Base-by-base conservation (phyloP, 2,329 filamentous ascomycete species). In the Cordyceps cateniannulata region DNA sequence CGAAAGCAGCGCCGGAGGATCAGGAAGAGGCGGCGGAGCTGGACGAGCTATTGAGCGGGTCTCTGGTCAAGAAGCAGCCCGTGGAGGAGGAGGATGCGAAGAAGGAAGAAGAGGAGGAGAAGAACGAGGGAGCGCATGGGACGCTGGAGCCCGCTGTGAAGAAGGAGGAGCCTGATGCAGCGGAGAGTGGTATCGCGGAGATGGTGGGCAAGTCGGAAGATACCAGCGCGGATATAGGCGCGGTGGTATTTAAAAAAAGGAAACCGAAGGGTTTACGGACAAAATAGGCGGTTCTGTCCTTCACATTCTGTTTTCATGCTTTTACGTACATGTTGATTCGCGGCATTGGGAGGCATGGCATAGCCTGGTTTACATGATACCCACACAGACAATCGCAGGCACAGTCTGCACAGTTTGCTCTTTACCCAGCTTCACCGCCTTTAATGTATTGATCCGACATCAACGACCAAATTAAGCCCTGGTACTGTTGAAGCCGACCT, bases 221-320 rank as follows among this genome's bases (percentile, higher is more conserved):
- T 20, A 64, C 66, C 32, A 67, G 64, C 24, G 56, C 70, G 3
- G 69, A 77, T 12, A 78, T 82, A 3, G 51, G 59, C 22, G 77
- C 80, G 3, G 81, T 91, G 2, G 77, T 91, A 3, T 95, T 93
- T 74, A 93, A 93, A 75, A 93, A 92, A 76, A 79, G 90, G 59
- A 93, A 91, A 69, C 79, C 85, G 16, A 88, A 86, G 76, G 83
- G 80, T 55, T 78, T 86, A 40, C 81, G 85, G 22, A 48, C 49
- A 27, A 61, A 57, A 50, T 62, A 58, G 53, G 42, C 8, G 9
- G n/a, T 24, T 32, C 25, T 42, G n/a, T 53, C 5, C 2, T 32
- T 24, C 14, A 16, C 9, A 12, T 35, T 42, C 25, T 22, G 3
- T 18, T 47, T 10, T 22, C 7, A n/a, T n/a, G 3, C 32, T 35